Percentiles rank a stretch among this genome's conserved stretches.
phyloP scores from a whole-genome alignment of 257 asterid genomes.

The Rhazya stricta region DNA sequence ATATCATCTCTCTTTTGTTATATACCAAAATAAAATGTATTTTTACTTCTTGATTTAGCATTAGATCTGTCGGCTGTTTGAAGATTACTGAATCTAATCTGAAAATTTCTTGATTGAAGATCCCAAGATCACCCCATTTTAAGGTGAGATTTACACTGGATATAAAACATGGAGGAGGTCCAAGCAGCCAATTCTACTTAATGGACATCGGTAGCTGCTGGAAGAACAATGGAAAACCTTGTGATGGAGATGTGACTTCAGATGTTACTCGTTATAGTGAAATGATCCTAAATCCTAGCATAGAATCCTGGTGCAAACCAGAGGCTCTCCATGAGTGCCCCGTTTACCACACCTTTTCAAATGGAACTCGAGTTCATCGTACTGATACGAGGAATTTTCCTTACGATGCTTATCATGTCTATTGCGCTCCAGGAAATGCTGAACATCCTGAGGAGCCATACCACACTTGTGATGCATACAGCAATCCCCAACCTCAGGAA shows the following conservation, averaged over 20 bases:
- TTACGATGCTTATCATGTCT: slow-evolving; percentile 55
- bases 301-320: slow-evolving; percentile 53
- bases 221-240: slow-evolving; percentile 54
- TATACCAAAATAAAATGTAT: no score
- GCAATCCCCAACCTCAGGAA: slow-evolving; percentile 66
- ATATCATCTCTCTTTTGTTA: background rate
- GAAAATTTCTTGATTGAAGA: slow-evolving; percentile 21
- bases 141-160: slow-evolving; percentile 45
- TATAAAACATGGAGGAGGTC: slow-evolving; percentile 54
- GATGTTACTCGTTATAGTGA: slow-evolving; percentile 56
- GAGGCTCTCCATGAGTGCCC: slow-evolving; percentile 45
- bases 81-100: no score
- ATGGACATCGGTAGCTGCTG: slow-evolving; percentile 72
- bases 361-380: slow-evolving; percentile 37
- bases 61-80: background rate
- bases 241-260: slow-evolving; percentile 48
- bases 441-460: slow-evolving; percentile 44
- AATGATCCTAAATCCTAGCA: slow-evolving; percentile 54
- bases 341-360: slow-evolving; percentile 52
- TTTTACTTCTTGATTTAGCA: no score
- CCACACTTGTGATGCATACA: slow-evolving; percentile 56
- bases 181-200: slow-evolving; percentile 61
- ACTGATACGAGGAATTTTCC: slow-evolving; percentile 50
- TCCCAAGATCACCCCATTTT: slow-evolving; percentile 56
- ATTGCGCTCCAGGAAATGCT: slow-evolving; percentile 62